A percentile compares a stretch with the other conserved stretches of the same genome.
phyloP scores from a whole-genome alignment of 768 basidiomycete genomes.

The Trametes cinnabarina region DNA sequence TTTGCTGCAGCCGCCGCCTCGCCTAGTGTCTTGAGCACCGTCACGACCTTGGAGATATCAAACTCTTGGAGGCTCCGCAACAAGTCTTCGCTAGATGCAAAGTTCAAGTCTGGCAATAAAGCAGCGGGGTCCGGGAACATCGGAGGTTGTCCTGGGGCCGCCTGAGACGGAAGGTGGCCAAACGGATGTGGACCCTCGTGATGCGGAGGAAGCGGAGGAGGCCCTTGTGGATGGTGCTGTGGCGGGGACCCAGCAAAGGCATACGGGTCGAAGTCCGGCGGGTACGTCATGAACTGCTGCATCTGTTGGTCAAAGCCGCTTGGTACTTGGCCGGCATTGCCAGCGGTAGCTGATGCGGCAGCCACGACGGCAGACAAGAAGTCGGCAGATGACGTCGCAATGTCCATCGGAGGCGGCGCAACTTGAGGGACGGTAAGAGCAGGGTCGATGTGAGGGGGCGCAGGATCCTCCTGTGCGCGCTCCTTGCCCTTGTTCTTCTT shows the following conservation, averaged over 20 bases:
- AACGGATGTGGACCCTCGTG: constrained; percentile 13
- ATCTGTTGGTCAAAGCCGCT: constrained; percentile 23
- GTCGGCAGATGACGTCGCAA: constrained; percentile 51
- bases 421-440: neutral
- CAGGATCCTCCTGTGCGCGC: constrained; percentile 31
- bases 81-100: constrained; percentile 68
- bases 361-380: constrained; percentile 66
- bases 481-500: constrained; percentile 37
- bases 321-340: constrained; percentile 30
- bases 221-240: constrained; percentile 11
- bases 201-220: constrained; percentile 32
- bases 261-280: constrained; percentile 33
- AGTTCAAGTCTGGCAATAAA: constrained; percentile 37
- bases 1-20: constrained; percentile 52
- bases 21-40: constrained; percentile 61
- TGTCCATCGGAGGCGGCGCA: constrained; percentile 19
- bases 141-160: constrained; percentile 23
- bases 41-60: constrained; percentile 69
- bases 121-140: constrained; percentile 29
- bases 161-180: constrained; percentile 21
- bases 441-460: neutral
- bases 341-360: constrained; percentile 53
- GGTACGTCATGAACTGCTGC: constrained; percentile 28
- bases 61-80: constrained; percentile 70
- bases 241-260: constrained; percentile 26